Evolutionary conservation across 2,329 filamentous ascomycete genomes (phyloP), one percentile per base, ranked within the genome.

Genomic region (Aspergillus pseudotamarii): DNA sequence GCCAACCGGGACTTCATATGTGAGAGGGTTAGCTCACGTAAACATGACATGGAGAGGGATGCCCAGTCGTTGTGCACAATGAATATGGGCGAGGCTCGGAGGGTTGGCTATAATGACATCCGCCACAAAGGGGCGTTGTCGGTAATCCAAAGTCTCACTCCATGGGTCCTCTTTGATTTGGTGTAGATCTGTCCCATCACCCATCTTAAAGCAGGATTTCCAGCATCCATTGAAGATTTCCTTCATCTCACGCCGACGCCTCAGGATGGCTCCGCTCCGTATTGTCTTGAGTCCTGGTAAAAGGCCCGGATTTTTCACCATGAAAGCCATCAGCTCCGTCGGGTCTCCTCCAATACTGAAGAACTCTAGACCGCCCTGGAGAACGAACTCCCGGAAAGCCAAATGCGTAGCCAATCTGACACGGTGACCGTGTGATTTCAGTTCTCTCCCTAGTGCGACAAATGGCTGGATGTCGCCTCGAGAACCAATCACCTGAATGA

Each of bases 61-160:
- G 5, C 59, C 59, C 28, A 94, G 76, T 30, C 90, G 87, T 76
- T 95, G 91, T 0, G 91, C 91, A 66, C 91, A 93, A 76, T 93
- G 91, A 1, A 93, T 82, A 71, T 93, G 91, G 0, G 89, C 90
- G 75, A 94, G 92, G 65, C 86, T 89, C 0, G 91, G 91, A 0
- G 92, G 92, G 66, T 95, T 95, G 0, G 92, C 91, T 63, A 94
- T 94, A 69, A 94, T 94, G 21, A 88, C 89, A 72, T 95, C 92
- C 0, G 93, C 93, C 48, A 96, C 88, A 73, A 96, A 97, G 0
- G 91, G 91, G 59, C 63, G 50, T 6, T 80, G 81, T 12, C 84
- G 80, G 9, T 83, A 82, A 54, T 77, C 76, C 30, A 75, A 70
- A 1, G 67, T 50, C 2, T 72, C 72, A 14, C 66, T 67, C 68